These are phyloP conservation scores for Arthrobotrys musiformis DNA, from an alignment of 2,329 filamentous ascomycete genomes.

Conservation along the genomic window DNA sequence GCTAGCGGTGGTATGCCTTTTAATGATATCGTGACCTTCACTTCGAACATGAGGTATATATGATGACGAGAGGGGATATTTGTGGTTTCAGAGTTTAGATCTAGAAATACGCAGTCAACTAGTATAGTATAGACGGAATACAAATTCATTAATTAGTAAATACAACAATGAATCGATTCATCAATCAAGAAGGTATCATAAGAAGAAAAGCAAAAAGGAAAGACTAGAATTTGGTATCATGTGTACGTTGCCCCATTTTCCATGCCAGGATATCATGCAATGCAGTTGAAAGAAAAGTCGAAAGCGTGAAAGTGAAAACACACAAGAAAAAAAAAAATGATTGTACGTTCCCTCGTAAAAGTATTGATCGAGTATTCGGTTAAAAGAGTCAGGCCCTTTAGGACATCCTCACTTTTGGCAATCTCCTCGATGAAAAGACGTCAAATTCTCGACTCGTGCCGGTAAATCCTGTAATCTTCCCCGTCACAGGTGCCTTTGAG, in stretches of 20 bases:
- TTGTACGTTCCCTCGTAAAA: background rate
- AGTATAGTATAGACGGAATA: background rate
- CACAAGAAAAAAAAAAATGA: background rate
- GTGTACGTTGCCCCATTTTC: background rate
- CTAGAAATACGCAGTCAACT: no score
- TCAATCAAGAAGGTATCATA: background rate
- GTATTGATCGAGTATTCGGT: background rate
- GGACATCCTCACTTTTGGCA: constrained; percentile 42
- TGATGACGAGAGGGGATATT: no score
- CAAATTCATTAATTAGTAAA: background rate
- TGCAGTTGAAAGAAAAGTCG: background rate
- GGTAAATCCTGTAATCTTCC: constrained; percentile 74
- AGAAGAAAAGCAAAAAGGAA: no score
- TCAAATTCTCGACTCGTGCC: constrained; percentile 72
- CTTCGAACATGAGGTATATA: no score
- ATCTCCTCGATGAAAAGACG: constrained; percentile 59
- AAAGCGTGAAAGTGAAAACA: background rate
- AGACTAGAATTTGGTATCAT: constrained; percentile 16
- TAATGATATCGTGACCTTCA: no score
- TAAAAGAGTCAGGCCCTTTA: background rate
- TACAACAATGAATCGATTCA: background rate
- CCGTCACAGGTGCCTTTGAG: constrained; percentile 73
- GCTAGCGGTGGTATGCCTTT: background rate
- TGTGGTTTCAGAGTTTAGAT: no score
- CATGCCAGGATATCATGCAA: constrained; percentile 39